phyloP scores from a whole-genome alignment of 495 filamentous ascomycete genomes.

The Trichoderma virens region DNA sequence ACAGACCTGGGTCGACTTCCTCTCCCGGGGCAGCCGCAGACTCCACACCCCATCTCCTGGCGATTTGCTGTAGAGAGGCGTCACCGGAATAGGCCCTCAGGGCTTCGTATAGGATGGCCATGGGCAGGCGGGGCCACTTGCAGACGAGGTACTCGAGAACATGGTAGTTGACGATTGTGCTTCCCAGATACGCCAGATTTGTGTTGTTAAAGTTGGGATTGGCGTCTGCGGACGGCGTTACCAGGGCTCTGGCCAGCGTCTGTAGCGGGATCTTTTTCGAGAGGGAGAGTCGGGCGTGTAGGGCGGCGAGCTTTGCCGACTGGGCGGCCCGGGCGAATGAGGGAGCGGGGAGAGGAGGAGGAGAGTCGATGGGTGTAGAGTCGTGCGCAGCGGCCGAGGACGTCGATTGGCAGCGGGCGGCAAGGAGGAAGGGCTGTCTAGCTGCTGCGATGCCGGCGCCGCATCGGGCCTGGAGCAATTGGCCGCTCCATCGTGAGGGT shows the following conservation, averaged over 20 bases:
- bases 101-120: conserved; percentile 71
- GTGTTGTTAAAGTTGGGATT: conserved; percentile 49
- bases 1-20: conserved; percentile 87
- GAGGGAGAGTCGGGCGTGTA: conserved; percentile 85
- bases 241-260: conserved; percentile 75
- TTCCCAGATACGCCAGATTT: conserved; percentile 72
- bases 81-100: conserved; percentile 74
- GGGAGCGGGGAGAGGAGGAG: conserved; percentile 50
- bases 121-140: conserved; percentile 82
- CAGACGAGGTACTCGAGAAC: conserved; percentile 78
- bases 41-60: conserved; percentile 86
- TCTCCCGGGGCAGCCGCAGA: conserved; percentile 70
- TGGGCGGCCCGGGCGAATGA: conserved; percentile 54
- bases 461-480: conserved; percentile 26
- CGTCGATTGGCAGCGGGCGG: conserved; percentile 19
- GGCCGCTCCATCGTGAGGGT: conserved; percentile 27
- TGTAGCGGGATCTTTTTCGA: conserved; percentile 74
- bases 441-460: conserved; percentile 8
- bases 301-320: conserved; percentile 87
- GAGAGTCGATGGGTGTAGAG: conserved; percentile 12
- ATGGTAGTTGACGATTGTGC: conserved; percentile 76
- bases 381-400: conserved; percentile 12
- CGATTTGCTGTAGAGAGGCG: conserved; percentile 58
- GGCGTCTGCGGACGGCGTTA: conserved; percentile 74
- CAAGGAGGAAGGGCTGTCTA: conserved; percentile 13